Conservation (phyloP, 2,329 filamentous ascomycete genomes). For the Phialocephala subalpina region DNA sequence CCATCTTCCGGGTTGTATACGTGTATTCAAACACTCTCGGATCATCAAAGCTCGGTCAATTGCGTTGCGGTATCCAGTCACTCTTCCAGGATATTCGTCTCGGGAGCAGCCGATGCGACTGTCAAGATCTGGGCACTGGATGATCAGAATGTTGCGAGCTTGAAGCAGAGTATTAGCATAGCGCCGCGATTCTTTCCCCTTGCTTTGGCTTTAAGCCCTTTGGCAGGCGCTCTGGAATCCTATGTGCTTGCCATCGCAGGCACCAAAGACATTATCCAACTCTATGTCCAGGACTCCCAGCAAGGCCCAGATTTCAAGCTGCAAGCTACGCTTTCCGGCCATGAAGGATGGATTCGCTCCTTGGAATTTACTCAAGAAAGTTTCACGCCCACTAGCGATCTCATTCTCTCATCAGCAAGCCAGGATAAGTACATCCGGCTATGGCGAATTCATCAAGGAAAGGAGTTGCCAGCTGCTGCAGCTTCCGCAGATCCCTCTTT, state of each 20-base stretch:
- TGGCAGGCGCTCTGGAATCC: slow-evolving; percentile 59
- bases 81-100: slow-evolving; percentile 63
- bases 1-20: slow-evolving; percentile 40
- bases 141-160: slow-evolving; percentile 51
- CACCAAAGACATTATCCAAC: slow-evolving; percentile 81
- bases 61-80: slow-evolving; percentile 56
- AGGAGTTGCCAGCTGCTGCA: slow-evolving; percentile 65
- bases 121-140: slow-evolving; percentile 74
- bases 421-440: slow-evolving; percentile 97
- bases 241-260: slow-evolving; percentile 84
- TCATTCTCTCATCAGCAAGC: slow-evolving; percentile 89
- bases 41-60: slow-evolving; percentile 80
- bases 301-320: slow-evolving; percentile 65
- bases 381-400: slow-evolving; percentile 62
- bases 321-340: slow-evolving; percentile 81
- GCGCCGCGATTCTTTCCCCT: slow-evolving; percentile 85
- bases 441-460: slow-evolving; percentile 83
- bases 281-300: slow-evolving; percentile 68
- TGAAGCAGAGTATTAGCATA: slow-evolving; percentile 76
- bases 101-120: slow-evolving; percentile 82
- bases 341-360: slow-evolving; percentile 94
- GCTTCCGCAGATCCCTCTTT: slow-evolving; percentile 63
- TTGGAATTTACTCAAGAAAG: slow-evolving; percentile 78
- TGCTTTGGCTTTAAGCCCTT: slow-evolving; percentile 70
- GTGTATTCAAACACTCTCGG: slow-evolving; percentile 61